Percentiles rank a stretch among this genome's conserved stretches.
Conservation (phyloP, 176 grass and related monocot genomes). For the Chrysopogon serrulatus region DNA sequence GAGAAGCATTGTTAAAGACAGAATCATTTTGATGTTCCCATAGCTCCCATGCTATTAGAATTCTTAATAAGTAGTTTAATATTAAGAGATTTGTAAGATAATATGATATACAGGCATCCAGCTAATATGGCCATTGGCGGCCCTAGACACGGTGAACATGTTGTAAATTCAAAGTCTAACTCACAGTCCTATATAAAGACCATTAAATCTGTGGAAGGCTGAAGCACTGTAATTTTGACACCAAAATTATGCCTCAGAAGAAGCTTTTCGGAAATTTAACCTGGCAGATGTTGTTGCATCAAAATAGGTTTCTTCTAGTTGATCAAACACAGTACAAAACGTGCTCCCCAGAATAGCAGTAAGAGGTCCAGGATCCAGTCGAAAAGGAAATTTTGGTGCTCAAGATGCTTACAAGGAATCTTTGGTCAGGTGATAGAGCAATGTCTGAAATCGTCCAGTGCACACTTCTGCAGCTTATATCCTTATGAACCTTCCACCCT, state of each 20-base stretch:
- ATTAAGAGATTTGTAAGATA: background rate
- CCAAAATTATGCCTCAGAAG: background rate
- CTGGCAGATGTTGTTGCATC: background rate
- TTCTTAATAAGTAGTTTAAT: background rate
- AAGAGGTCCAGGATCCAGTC: background rate
- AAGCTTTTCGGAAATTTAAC: background rate
- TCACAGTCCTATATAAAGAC: background rate
- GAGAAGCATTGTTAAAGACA: background rate
- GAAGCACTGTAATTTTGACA: background rate
- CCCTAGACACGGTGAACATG: background rate
- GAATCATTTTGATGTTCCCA: background rate
- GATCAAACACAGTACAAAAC: background rate
- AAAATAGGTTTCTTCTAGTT: background rate
- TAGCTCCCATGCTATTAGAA: background rate
- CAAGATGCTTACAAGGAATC: slow-evolving; percentile 55
- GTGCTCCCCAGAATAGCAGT: background rate
- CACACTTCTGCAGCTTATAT: slow-evolving; percentile 78
- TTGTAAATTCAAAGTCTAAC: background rate
- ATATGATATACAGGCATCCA: background rate
- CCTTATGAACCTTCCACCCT: slow-evolving; percentile 69
- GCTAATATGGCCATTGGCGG: background rate
- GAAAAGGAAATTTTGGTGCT: background rate
- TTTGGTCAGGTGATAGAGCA: slow-evolving; percentile 72
- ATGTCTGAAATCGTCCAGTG: slow-evolving; percentile 86
- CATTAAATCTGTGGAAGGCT: background rate